phyloP scores from a whole-genome alignment of 768 basidiomycete genomes.

The Suillus luteus region DNA sequence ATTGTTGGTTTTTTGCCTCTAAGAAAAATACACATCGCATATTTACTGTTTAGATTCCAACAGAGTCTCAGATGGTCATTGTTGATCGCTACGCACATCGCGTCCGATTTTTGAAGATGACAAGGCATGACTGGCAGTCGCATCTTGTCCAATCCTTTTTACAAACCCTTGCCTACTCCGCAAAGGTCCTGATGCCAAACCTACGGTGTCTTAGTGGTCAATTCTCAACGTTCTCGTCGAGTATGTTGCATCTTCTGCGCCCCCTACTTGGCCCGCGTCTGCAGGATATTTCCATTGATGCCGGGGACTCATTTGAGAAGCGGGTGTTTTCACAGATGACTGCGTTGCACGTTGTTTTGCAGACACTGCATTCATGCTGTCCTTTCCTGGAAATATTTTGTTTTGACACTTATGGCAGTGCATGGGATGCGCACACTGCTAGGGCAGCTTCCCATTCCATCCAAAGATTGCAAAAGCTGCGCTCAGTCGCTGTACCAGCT shows the following conservation, averaged over 20 bases:
- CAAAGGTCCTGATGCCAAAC: background rate
- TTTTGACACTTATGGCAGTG: background rate
- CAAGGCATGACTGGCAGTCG: background rate
- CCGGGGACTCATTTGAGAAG: background rate
- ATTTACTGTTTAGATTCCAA: too few species aligned
- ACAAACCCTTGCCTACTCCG: background rate
- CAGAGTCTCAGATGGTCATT: too few species aligned
- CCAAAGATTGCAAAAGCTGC: background rate
- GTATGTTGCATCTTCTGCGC: background rate
- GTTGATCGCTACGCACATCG: background rate
- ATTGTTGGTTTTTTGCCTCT: too few species aligned
- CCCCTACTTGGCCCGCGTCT: background rate
- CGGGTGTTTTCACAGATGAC: background rate
- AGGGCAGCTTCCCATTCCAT: background rate
- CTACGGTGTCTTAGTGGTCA: background rate
- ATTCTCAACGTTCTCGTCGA: background rate
- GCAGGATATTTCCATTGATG: background rate
- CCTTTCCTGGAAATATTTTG: background rate
- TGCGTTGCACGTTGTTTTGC: background rate
- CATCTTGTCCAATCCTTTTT: background rate
- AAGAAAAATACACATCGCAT: too few species aligned
- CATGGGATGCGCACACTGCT: background rate
- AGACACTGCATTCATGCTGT: background rate
- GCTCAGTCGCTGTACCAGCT: background rate
- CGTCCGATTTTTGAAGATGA: background rate